Base-by-base conservation (phyloP, 768 basidiomycete genomes). In the Boletus reticulatus region DNA sequence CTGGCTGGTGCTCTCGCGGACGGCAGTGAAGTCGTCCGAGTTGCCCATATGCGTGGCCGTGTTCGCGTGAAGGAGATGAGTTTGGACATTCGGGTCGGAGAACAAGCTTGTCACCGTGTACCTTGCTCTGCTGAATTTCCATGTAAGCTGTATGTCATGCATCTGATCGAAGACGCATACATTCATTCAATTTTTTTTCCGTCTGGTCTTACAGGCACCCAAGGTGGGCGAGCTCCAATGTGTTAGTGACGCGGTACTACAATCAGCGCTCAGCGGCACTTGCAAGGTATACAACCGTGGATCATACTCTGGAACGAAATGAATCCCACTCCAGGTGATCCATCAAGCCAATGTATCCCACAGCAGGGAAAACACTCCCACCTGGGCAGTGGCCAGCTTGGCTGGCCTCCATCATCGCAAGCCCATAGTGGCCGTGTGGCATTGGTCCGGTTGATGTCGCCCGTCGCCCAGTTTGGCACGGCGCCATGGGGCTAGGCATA, bases 31-130 rank as follows among this genome's bases (percentile, higher is more conserved):
- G 52, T 37, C 19, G 58, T 44, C 29, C 50, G 43, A 34, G 56
- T 32, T 36, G 53, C 11, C 58, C 62, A 58, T 55, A 42, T 19
- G 24, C 8, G 8, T 29, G 61, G 41, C 16, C 62, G 62, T 41
- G 52, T 58, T 43, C 58, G 64, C 31, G 58, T 48, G 51, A 61
- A 48, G 7, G 63, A 63, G 43, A 69, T 64, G 48, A 49, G 58
- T 56, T 52, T 66, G 41, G 57, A 57, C 60, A 65, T 60, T 52
- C 52, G 53, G 55, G 36, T 29, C 27, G 9, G 16, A 8, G 36
- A 43, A 62, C 32, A 42, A 45, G 29, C 29, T 8, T 29, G 29
- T n/a, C 19, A 32, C 7, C 24, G 2, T 22, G 22, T 22, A 22
- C 29, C 29, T 27, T 27, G 27, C 8, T 27, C 27, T 27, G 7